phyloP scores from a whole-genome alignment of 805 yeast species.

The Starmerella vaccinii region DNA sequence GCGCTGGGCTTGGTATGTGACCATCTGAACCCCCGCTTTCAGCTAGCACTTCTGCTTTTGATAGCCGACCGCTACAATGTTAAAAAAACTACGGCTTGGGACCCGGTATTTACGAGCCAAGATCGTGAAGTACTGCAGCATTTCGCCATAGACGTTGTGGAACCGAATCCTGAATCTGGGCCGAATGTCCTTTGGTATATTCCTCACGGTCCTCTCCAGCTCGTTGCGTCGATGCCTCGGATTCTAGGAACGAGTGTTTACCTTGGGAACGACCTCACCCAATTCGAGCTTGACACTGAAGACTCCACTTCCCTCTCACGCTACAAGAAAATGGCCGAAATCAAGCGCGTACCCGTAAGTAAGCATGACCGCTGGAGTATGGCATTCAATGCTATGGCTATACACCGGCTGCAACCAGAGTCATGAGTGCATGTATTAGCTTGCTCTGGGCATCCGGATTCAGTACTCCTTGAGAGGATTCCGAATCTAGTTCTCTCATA shows the following conservation, averaged over 20 bases:
- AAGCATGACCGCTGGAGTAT: conserved; percentile 26
- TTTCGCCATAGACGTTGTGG: conserved; percentile 27
- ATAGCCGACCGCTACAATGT: conserved; percentile 30
- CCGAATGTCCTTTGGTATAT: conserved; percentile 40
- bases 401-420: conserved; percentile 16
- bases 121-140: conserved; percentile 36
- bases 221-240: conserved; percentile 24
- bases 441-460: neutral
- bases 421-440: neutral
- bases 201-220: conserved; percentile 61
- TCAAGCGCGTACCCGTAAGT: conserved; percentile 4
- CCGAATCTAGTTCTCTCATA: too few relatives aligned
- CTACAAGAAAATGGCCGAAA: conserved; percentile 4
- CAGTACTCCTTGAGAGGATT: too few relatives aligned
- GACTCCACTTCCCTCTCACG: conserved; percentile 4
- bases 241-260: conserved; percentile 7
- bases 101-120: conserved; percentile 47
- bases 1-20: conserved; percentile 62
- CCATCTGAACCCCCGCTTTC: conserved; percentile 43
- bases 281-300: conserved; percentile 31
- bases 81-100: conserved; percentile 42
- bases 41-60: conserved; percentile 48
- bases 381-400: conserved; percentile 29
- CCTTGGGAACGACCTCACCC: conserved; percentile 25
- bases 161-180: conserved; percentile 25